Conservation (phyloP, 805 yeast species). For the Wickerhamiella domercqiae region DNA sequence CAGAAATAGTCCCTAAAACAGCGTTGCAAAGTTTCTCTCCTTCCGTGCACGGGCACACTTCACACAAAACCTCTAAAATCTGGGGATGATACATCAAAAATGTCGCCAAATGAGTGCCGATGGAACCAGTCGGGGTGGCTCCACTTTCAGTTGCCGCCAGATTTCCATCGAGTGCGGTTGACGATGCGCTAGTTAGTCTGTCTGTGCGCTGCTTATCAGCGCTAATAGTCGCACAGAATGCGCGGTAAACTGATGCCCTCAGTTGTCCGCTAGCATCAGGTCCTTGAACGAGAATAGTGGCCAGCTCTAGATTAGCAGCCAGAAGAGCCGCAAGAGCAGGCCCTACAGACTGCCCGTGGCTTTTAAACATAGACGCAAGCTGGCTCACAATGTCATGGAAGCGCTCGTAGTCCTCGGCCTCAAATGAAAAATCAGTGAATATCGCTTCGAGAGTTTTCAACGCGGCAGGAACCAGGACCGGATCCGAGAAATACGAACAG, state of each 20-base stretch:
- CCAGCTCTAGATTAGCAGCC: conserved; percentile 4
- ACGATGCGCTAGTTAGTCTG: background rate
- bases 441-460: background rate
- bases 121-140: conserved; percentile 30
- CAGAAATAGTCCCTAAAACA: background rate
- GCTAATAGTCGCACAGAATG: conserved; percentile 1
- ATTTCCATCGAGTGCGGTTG: conserved; percentile 8
- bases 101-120: background rate
- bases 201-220: background rate
- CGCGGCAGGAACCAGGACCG: background rate
- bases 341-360: background rate
- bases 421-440: background rate
- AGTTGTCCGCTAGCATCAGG: background rate
- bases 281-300: conserved; percentile 2
- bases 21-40: conserved; percentile 3
- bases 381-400: background rate
- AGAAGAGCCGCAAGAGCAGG: background rate
- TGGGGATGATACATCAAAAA: conserved; percentile 1
- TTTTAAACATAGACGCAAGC: background rate
- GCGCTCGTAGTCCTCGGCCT: background rate
- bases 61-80: conserved; percentile 4
- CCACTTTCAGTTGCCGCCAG: conserved; percentile 1
- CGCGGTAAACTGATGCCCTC: conserved; percentile 2
- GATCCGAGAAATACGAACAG: background rate
- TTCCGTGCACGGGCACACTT: conserved; percentile 4